Evolutionary conservation across 176 grass and related monocot species (phyloP).

Genomic region (Miscanthus lutarioriparius): DNA sequence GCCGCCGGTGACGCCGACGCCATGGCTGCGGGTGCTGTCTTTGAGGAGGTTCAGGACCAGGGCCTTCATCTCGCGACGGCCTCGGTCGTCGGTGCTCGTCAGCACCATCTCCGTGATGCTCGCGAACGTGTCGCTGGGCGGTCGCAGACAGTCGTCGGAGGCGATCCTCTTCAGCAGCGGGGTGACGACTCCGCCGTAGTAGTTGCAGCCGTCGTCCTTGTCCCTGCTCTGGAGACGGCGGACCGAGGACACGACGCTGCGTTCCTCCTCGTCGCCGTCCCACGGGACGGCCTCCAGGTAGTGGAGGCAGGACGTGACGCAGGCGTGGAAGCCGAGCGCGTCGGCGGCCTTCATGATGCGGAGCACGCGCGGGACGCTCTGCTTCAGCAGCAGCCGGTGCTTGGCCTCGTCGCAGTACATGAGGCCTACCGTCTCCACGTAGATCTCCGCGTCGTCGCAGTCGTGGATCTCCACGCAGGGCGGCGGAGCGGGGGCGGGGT

Average conservation of each 20-base stretch:
- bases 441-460: slow-evolving; percentile 65
- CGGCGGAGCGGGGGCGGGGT: background rate
- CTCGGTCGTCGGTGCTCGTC: slow-evolving; percentile 66
- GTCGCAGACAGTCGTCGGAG: slow-evolving; percentile 38
- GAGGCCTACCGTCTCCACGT: slow-evolving; percentile 62
- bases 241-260: slow-evolving; percentile 61
- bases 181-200: slow-evolving; percentile 1
- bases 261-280: slow-evolving; percentile 78
- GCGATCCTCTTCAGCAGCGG: slow-evolving; percentile 72
- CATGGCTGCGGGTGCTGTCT: slow-evolving; percentile 43
- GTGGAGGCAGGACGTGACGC: slow-evolving; percentile 80
- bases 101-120: slow-evolving; percentile 77
- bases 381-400: slow-evolving; percentile 54
- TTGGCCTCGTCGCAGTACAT: slow-evolving; percentile 61
- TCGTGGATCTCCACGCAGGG: slow-evolving; percentile 45
- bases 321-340: slow-evolving; percentile 56
- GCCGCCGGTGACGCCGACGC: background rate
- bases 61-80: slow-evolving; percentile 80
- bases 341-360: slow-evolving; percentile 72
- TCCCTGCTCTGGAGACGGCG: slow-evolving; percentile 50
- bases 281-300: slow-evolving; percentile 90
- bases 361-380: slow-evolving; percentile 59
- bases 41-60: slow-evolving; percentile 80
- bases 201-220: too few relatives aligned
- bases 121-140: slow-evolving; percentile 57